Conservation (phyloP, 2,329 filamentous ascomycete species). For the Pseudocercospora fijiensis region DNA sequence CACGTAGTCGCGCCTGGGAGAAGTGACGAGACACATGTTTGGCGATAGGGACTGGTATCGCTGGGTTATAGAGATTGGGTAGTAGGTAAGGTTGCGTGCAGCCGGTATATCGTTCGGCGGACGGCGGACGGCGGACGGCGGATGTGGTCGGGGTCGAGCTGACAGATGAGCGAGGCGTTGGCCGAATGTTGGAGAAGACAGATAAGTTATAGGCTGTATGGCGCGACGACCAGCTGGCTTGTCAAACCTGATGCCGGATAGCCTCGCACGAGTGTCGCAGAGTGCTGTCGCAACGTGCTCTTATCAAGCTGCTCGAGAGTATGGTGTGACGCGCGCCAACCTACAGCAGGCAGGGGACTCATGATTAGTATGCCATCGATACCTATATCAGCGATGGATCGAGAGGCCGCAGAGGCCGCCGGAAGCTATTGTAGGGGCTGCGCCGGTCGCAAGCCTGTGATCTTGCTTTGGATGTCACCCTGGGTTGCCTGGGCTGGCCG, state of each 20-base stretch:
- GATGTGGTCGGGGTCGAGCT: background rate
- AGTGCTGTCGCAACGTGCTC: constrained; percentile 3
- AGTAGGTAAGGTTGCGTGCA: background rate
- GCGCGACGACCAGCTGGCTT: background rate
- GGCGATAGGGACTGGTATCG: background rate
- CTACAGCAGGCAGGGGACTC: background rate
- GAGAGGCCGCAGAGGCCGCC: background rate
- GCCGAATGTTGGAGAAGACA: background rate
- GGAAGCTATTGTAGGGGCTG: background rate
- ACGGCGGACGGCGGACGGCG: background rate
- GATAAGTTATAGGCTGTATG: background rate
- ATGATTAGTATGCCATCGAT: background rate
- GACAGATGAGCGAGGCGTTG: background rate
- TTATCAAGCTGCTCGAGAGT: background rate
- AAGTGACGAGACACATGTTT: constrained; percentile 36
- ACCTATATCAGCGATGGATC: background rate
- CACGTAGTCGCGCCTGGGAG: constrained; percentile 24
- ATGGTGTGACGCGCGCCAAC: background rate
- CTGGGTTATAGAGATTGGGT: background rate
- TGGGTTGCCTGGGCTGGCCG: background rate
- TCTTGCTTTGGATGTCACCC: constrained; percentile 3
- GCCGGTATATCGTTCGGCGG: no score
- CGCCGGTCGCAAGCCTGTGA: constrained; percentile 1
- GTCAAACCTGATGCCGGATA: background rate
- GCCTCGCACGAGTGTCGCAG: constrained; percentile 1